These are phyloP conservation scores for Malassezia obtusa DNA, from an alignment of 1,284 basidiomycete species.

Conservation along the genomic window DNA sequence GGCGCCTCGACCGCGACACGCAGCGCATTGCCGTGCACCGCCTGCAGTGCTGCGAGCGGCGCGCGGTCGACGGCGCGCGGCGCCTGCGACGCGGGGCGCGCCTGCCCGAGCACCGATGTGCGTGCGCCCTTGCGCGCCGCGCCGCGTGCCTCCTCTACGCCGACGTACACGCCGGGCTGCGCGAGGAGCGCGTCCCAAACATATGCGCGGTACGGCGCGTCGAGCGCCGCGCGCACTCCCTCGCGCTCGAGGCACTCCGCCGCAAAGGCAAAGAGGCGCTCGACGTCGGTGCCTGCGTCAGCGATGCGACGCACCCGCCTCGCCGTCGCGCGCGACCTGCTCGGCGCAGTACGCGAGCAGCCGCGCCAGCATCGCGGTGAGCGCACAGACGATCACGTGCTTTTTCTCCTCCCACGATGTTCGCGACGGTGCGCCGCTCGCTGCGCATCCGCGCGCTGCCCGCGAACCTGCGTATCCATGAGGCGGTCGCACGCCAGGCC, in stretches of 20 bases:
- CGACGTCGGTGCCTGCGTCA: slow-evolving; percentile 34
- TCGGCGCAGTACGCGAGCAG: slow-evolving; percentile 64
- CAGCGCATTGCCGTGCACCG: slow-evolving; percentile 51
- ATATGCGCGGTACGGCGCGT: slow-evolving; percentile 66
- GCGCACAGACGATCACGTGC: slow-evolving; percentile 4
- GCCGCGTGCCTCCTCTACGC: slow-evolving; percentile 3
- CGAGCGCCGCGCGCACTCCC: slow-evolving; percentile 54
- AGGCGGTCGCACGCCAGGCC: background rate
- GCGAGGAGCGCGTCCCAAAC: slow-evolving; percentile 67
- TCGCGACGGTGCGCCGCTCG: background rate
- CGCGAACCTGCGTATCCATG: background rate
- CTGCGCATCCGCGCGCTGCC: slow-evolving; percentile 14
- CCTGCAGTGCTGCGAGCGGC: slow-evolving; percentile 51
- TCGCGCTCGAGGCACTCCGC: slow-evolving; percentile 36
- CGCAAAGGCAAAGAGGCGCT: slow-evolving; percentile 11
- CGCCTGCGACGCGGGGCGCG: background rate
- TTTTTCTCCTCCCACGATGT: slow-evolving; percentile 4
- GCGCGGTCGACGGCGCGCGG: slow-evolving; percentile 9
- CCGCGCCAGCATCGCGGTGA: slow-evolving; percentile 57
- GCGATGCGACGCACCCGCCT: slow-evolving; percentile 63
- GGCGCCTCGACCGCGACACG: slow-evolving; percentile 66
- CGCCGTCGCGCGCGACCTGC: slow-evolving; percentile 71
- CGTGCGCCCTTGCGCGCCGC: background rate
- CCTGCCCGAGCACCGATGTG: slow-evolving; percentile 6
- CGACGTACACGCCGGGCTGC: slow-evolving; percentile 63